phyloP scores from a whole-genome alignment of 2,329 filamentous ascomycete species.

The Sarocladiaceae sp. region DNA sequence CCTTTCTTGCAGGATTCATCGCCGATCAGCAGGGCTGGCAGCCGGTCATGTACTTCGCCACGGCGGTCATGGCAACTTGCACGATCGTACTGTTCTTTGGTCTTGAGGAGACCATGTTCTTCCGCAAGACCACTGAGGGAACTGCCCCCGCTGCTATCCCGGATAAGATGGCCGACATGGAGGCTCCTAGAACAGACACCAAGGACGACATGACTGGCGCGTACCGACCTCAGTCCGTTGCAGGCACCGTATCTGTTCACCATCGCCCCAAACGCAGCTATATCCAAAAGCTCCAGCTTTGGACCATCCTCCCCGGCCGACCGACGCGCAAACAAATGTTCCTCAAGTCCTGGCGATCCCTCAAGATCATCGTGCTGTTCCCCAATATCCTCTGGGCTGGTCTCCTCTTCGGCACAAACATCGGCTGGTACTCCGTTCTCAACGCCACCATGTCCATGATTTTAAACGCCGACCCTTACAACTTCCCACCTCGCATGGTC shows the following conservation, averaged over 20 bases:
- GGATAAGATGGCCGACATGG: background rate
- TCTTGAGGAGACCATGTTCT: slow-evolving; percentile 55
- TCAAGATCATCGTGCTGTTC: slow-evolving; percentile 8
- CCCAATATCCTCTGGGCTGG: slow-evolving; percentile 23
- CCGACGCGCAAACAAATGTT: background rate
- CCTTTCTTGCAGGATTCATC: slow-evolving; percentile 6
- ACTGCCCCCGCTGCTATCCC: background rate
- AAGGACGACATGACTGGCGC: background rate
- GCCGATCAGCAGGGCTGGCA: slow-evolving; percentile 19
- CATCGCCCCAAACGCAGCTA: background rate
- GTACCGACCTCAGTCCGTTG: background rate
- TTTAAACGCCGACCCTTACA: slow-evolving; percentile 22
- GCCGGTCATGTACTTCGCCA: slow-evolving; percentile 25
- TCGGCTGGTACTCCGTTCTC: slow-evolving; percentile 29
- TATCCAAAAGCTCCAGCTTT: slow-evolving; percentile 1
- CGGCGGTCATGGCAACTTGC: slow-evolving; percentile 42
- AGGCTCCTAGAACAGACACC: background rate
- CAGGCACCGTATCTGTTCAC: background rate
- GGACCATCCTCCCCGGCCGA: background rate
- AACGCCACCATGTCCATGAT: slow-evolving; percentile 29
- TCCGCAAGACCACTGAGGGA: slow-evolving; percentile 28
- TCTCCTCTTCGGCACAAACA: slow-evolving; percentile 27
- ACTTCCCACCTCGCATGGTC: slow-evolving; percentile 16
- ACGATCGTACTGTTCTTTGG: slow-evolving; percentile 50
- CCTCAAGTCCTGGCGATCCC: slow-evolving; percentile 1